Conservation (phyloP, 1,139 yeast species). For the Debaryomyces subglobosus region DNA sequence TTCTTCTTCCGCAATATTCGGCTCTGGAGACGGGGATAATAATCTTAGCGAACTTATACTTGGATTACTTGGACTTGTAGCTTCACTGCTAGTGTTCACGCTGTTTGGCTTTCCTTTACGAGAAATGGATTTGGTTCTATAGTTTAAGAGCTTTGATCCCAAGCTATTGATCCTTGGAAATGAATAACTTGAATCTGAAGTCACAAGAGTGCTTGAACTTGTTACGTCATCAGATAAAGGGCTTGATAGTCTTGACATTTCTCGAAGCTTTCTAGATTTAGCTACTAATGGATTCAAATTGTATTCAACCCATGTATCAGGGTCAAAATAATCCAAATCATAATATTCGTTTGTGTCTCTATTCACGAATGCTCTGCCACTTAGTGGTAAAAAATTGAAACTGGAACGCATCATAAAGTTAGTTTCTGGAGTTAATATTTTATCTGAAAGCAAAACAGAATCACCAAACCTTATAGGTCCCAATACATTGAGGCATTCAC, state of each 20-base stretch:
- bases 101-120: constrained; percentile 9
- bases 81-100: constrained; percentile 6
- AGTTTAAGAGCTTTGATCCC: constrained; percentile 25
- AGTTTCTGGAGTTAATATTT: constrained; percentile 75
- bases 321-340: constrained; percentile 76
- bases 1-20: constrained; percentile 9
- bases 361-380: constrained; percentile 75
- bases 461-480: constrained; percentile 89
- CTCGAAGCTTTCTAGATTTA: constrained; percentile 31
- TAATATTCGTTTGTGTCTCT: constrained; percentile 57
- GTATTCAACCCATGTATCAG: constrained; percentile 77
- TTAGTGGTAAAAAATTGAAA: constrained; percentile 72
- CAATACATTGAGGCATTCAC: constrained; percentile 80
- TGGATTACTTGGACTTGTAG: background rate
- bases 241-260: constrained; percentile 4
- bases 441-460: constrained; percentile 71
- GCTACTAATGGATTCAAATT: constrained; percentile 77
- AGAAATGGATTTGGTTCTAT: constrained; percentile 22
- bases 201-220: background rate
- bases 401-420: constrained; percentile 90
- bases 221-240: constrained; percentile 1
- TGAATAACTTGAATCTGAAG: constrained; percentile 14
- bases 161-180: constrained; percentile 27
- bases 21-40: constrained; percentile 4
- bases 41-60: constrained; percentile 1